Base-by-base conservation (phyloP, 768 basidiomycete species). In the Lactarius psammicola region DNA sequence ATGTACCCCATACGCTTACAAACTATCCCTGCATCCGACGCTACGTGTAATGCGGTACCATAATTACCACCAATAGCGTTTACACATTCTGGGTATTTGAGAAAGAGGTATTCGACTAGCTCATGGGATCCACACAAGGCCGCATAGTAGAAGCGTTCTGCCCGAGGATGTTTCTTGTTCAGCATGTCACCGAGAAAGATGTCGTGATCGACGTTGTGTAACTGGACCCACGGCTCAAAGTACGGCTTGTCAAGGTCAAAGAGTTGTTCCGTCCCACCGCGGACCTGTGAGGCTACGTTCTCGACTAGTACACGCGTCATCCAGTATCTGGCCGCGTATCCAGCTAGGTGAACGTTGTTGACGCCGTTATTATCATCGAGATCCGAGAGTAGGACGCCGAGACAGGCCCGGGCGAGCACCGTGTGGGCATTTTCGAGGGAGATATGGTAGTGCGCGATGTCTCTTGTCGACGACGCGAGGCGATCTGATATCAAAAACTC, bases 401-500 rank as follows among this genome's bases (percentile, higher is more conserved):
- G 49, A 26, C 5, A 51, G 15, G 49, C 49, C 26, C 17, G 49
- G 5, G 49, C 49, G 49, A 51, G 49, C 0, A 26, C 49, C 6
- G 26, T 26, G 49, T 51, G 49, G 0, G 49, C 13, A 10, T 26
- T 26, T 28, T 0, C 10, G 13, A 28, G 49, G 15, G 49, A 51
- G 2, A 51, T 26, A 17, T 51, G 49, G 15, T 26, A 51, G 2
- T 51, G 49, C 13, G 49, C 26, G 13, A 51, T 51, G 6, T 51
- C 49, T 15, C 49, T 2, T 0, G 13, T 51, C 23, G 49, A 51
- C 2, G 13, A 26, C 15, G 49, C 23, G 2, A 51, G 49, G 23
- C 49, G 49, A 51, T 51, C 49, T 15, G 49, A 51, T 26, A 51
- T 51, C 49, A 51, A 51, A 51, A 51, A 51, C 5, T 51, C 49